phyloP scores from a whole-genome alignment of 148 eudicot genomes.

The Talinum fruticosum region DNA sequence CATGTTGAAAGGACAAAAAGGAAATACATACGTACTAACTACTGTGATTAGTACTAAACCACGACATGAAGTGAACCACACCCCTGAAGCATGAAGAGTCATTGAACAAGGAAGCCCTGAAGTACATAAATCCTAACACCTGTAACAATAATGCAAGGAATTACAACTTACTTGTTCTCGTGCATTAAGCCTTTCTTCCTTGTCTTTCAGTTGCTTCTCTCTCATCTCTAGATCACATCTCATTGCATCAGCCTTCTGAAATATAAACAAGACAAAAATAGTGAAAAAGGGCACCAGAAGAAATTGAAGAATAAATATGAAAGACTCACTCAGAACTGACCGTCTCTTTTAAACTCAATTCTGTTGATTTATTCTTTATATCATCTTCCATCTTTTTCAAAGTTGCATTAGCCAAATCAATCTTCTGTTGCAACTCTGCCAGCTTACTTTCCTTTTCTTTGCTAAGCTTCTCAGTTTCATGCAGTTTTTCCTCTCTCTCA shows the following conservation, averaged over 20 bases:
- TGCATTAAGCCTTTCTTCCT: conserved; percentile 59
- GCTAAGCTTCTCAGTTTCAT: conserved; percentile 44
- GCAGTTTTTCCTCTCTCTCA: conserved; percentile 63
- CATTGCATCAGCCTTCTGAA: conserved; percentile 63
- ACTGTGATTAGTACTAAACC: not conserved
- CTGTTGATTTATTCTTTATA: conserved; percentile 42
- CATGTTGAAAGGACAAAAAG: not conserved
- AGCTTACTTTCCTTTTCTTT: conserved; percentile 57
- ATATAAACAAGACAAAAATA: conserved; percentile 4
- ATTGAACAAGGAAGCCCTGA: not conserved
- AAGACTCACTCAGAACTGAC: conserved; percentile 32
- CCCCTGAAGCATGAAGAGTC: not conserved
- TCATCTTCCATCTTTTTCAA: conserved; percentile 57
- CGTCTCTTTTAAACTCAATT: conserved; percentile 59
- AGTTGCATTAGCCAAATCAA: conserved; percentile 40
- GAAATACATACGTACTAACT: not conserved
- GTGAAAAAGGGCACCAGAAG: not conserved
- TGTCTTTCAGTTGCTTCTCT: conserved; percentile 50
- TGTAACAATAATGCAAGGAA: not conserved
- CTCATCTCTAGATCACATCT: conserved; percentile 52
- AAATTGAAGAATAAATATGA: not conserved
- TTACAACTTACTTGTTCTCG: conserved; percentile 71
- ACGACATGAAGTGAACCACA: not conserved
- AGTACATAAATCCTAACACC: not conserved
- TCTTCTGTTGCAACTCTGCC: conserved; percentile 52